Evolutionary conservation across 192 early-diverging fungal species (phyloP).

Genomic region (Thamnidium elegans): DNA sequence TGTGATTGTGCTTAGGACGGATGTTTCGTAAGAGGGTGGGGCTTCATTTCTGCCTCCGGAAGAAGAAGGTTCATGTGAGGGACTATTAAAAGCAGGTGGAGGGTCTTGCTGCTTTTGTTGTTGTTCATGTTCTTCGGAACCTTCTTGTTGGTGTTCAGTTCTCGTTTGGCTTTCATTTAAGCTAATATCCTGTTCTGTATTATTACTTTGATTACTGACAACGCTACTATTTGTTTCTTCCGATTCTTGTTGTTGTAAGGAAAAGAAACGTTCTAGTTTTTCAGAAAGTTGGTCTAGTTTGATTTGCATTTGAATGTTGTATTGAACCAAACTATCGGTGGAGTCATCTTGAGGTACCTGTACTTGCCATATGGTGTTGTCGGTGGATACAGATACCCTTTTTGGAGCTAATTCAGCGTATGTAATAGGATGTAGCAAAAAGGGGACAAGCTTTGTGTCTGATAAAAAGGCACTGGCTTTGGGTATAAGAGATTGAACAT

Average conservation of each 20-base stretch:
- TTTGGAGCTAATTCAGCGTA: neutral
- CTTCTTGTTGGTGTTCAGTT: neutral
- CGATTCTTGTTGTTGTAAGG: neutral
- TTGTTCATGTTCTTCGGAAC: neutral
- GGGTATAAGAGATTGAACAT: slow-evolving; percentile 30
- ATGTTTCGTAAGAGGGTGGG: slow-evolving; percentile 37
- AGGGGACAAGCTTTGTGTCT: slow-evolving; percentile 19
- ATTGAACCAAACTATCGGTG: neutral
- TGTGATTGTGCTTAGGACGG: slow-evolving; percentile 22
- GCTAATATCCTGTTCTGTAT: neutral
- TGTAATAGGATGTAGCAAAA: slow-evolving; percentile 2
- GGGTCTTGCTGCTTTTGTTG: neutral
- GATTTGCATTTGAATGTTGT: neutral
- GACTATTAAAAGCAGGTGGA: slow-evolving; percentile 13
- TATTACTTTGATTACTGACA: neutral
- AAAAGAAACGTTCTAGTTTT: neutral
- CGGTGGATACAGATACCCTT: slow-evolving; percentile 7
- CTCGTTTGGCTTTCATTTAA: too few species aligned
- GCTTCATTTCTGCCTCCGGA: neutral
- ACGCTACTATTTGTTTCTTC: neutral
- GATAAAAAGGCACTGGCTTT: slow-evolving; percentile 26
- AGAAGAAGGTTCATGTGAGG: neutral
- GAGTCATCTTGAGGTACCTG: neutral
- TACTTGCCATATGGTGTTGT: slow-evolving; percentile 15
- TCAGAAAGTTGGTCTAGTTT: slow-evolving; percentile 14